Percentiles rank a stretch among this genome's conserved stretches.
phyloP scores from a whole-genome alignment of 2,329 filamentous ascomycete genomes.

The Colletotrichum scovillei region DNA sequence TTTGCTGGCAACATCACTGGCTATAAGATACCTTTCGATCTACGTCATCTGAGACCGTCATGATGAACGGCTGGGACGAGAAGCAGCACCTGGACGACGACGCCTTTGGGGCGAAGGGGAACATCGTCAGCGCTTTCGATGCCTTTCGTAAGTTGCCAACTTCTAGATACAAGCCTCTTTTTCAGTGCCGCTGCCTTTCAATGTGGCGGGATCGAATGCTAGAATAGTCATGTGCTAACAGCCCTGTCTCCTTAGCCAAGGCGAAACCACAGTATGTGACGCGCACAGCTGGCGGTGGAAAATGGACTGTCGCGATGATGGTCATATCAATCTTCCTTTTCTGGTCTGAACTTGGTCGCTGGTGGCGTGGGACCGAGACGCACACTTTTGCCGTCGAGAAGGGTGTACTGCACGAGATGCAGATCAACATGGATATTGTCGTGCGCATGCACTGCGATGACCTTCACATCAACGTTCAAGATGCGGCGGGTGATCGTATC shows the following conservation, averaged over 20 bases:
- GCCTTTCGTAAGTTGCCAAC: slow-evolving; percentile 82
- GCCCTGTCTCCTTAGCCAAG: slow-evolving; percentile 74
- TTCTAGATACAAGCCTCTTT: neutral
- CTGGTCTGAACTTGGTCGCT: slow-evolving; percentile 81
- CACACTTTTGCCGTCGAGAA: slow-evolving; percentile 96
- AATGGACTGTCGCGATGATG: slow-evolving; percentile 90
- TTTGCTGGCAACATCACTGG: neutral
- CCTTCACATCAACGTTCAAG: slow-evolving; percentile 96
- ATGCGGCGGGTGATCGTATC: slow-evolving; percentile 92
- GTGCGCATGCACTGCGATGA: slow-evolving; percentile 88
- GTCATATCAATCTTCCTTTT: slow-evolving; percentile 80
- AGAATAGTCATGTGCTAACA: slow-evolving; percentile 36
- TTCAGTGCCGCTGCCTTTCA: neutral
- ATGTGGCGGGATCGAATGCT: neutral
- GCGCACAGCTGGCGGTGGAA: slow-evolving; percentile 85
- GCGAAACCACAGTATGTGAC: slow-evolving; percentile 94
- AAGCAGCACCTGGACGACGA: slow-evolving; percentile 77
- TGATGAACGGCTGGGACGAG: slow-evolving; percentile 84
- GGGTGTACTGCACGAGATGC: slow-evolving; percentile 85
- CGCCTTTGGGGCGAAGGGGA: slow-evolving; percentile 79
- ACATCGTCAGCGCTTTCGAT: slow-evolving; percentile 88
- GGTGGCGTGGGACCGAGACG: slow-evolving; percentile 85
- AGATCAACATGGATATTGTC: slow-evolving; percentile 96
- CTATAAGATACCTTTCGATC: neutral
- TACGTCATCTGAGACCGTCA: neutral